Percentiles rank a stretch among this genome's conserved stretches.
Evolutionary conservation across 345 rosid species (phyloP).

Genomic region (Brassica rapa): DNA sequence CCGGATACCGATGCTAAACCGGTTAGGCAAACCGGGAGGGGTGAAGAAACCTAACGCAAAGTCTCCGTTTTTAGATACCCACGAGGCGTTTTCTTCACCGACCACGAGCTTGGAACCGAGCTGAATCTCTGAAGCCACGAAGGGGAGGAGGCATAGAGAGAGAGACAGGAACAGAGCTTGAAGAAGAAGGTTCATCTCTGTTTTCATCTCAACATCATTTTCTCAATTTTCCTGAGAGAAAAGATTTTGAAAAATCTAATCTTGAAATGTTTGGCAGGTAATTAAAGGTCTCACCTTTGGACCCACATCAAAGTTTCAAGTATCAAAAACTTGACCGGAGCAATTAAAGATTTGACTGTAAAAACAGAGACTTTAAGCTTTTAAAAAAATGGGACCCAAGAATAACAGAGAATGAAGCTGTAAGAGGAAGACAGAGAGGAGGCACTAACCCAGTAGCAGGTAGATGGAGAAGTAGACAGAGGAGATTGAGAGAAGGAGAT

Average conservation of each 20-base stretch:
- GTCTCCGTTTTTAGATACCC: slow-evolving; percentile 72
- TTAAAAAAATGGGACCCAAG: slow-evolving; percentile 33
- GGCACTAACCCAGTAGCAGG: slow-evolving; percentile 36
- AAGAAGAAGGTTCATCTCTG: slow-evolving; percentile 40
- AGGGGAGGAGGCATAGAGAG: slow-evolving; percentile 40
- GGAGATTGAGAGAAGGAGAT: neutral
- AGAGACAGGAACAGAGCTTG: slow-evolving; percentile 45
- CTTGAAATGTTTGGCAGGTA: slow-evolving; percentile 43
- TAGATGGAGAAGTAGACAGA: neutral
- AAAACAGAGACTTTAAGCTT: slow-evolving; percentile 37
- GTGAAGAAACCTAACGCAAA: slow-evolving; percentile 70
- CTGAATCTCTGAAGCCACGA: slow-evolving; percentile 53
- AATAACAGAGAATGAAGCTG: neutral
- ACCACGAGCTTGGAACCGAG: slow-evolving; percentile 64
- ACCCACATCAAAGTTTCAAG: slow-evolving; percentile 34
- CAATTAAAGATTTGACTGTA: slow-evolving; percentile 28
- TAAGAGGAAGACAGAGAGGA: slow-evolving; percentile 39
- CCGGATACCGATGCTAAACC: slow-evolving; percentile 70
- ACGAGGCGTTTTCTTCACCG: slow-evolving; percentile 52
- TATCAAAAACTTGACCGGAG: slow-evolving; percentile 45
- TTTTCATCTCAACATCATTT: slow-evolving; percentile 35
- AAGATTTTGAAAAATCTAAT: neutral
- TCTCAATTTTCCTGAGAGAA: slow-evolving; percentile 14
- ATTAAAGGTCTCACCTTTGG: slow-evolving; percentile 30
- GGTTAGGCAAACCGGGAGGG: slow-evolving; percentile 52